phyloP scores from a whole-genome alignment of 306 rosid genomes.

The Prunus mume region DNA sequence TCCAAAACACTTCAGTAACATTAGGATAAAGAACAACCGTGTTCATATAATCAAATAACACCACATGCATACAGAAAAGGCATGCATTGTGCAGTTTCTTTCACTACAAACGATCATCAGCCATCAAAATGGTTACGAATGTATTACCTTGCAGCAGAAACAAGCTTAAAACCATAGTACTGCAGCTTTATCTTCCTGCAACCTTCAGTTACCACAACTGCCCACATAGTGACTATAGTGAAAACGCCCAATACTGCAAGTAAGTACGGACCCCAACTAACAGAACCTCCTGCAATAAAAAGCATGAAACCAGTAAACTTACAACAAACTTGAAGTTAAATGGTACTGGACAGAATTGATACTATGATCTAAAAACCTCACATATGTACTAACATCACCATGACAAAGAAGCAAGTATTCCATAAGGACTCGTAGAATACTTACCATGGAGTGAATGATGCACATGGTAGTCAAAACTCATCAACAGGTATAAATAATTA shows the following conservation, averaged over 20 bases:
- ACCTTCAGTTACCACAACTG: slow-evolving; percentile 97
- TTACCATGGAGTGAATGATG: background rate
- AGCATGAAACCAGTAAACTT: slow-evolving; percentile 17
- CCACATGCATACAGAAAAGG: background rate
- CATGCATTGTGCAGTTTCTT: background rate
- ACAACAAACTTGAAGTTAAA: slow-evolving; percentile 7
- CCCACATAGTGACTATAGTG: slow-evolving; percentile 93
- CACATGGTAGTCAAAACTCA: background rate
- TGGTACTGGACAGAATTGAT: background rate
- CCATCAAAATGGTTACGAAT: slow-evolving; percentile 14
- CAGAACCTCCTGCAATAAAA: slow-evolving; percentile 57
- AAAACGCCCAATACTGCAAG: slow-evolving; percentile 80
- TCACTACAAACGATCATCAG: background rate
- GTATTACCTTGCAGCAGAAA: slow-evolving; percentile 90
- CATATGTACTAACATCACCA: background rate
- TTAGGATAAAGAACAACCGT: background rate
- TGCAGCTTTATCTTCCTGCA: slow-evolving; percentile 68
- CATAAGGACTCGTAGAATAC: background rate
- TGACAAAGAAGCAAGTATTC: background rate
- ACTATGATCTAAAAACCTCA: background rate
- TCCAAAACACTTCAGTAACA: slow-evolving; percentile 27
- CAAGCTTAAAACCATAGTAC: slow-evolving; percentile 82
- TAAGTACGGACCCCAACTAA: slow-evolving; percentile 40
- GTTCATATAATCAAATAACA: background rate
- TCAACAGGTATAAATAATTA: background rate